phyloP scores from a whole-genome alignment of 345 rosid genomes.

The Gossypium australe region DNA sequence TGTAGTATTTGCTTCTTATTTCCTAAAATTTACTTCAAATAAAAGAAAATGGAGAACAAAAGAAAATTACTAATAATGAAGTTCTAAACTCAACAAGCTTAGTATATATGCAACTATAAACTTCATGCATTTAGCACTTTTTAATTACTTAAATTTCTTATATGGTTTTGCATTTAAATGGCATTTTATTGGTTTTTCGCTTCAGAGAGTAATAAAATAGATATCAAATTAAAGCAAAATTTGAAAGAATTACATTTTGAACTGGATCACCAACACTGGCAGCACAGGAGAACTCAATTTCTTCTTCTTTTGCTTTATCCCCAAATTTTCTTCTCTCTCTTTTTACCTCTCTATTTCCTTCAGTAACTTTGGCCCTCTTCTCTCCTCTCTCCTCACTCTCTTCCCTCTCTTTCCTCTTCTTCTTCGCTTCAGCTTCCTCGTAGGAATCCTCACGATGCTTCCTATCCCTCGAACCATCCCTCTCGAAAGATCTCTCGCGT shows the following conservation, averaged over 20 bases:
- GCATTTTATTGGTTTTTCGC: too few relatives aligned
- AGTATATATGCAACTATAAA: background rate
- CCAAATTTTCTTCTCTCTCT: conserved; percentile 50
- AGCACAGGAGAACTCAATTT: conserved; percentile 17
- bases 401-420: conserved; percentile 33
- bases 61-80: background rate
- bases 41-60: background rate
- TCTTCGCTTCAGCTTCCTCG: conserved; percentile 37
- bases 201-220: background rate
- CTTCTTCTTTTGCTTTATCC: conserved; percentile 32
- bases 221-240: background rate
- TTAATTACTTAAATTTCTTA: background rate
- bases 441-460: conserved; percentile 29
- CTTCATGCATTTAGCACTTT: background rate
- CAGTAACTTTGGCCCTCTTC: conserved; percentile 41
- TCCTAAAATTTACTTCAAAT: background rate
- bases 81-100: background rate
- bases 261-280: conserved; percentile 22
- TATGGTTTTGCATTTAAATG: background rate
- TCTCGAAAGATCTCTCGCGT: conserved; percentile 27
- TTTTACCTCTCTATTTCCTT: conserved; percentile 37
- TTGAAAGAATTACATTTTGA: conserved; percentile 44
- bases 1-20: background rate
- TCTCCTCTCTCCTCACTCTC: conserved; percentile 35
- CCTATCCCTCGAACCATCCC: conserved; percentile 28